phyloP scores from a whole-genome alignment of 768 basidiomycete species.

The Tylopilus balloui region DNA sequence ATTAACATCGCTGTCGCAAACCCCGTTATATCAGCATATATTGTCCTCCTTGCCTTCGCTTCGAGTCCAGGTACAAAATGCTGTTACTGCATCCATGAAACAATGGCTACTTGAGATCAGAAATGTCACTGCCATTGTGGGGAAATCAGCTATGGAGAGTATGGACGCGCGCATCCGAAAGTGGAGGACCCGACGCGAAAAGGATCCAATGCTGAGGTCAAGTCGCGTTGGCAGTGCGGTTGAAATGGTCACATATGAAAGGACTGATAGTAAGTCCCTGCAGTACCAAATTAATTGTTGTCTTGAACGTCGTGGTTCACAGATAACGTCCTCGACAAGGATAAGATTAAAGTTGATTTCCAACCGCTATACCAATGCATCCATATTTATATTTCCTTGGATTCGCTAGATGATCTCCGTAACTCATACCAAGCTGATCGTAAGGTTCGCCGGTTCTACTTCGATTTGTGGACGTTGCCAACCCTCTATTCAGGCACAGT shows the following conservation, averaged over 20 bases:
- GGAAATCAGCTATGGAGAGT: slow-evolving; percentile 79
- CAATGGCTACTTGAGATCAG: slow-evolving; percentile 96
- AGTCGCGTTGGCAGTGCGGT: slow-evolving; percentile 88
- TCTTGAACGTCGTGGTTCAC: slow-evolving; percentile 9
- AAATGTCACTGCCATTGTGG: slow-evolving; percentile 82
- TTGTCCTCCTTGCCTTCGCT: slow-evolving; percentile 88
- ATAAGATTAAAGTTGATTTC: slow-evolving; percentile 86
- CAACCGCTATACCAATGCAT: slow-evolving; percentile 94
- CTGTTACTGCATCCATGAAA: slow-evolving; percentile 92
- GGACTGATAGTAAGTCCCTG: slow-evolving; percentile 77
- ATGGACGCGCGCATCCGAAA: slow-evolving; percentile 81
- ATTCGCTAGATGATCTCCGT: slow-evolving; percentile 86
- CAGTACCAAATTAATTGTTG: not conserved
- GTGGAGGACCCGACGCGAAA: slow-evolving; percentile 82
- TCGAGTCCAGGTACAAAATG: slow-evolving; percentile 83
- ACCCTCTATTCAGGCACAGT: slow-evolving; percentile 72
- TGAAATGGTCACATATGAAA: slow-evolving; percentile 88
- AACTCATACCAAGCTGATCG: slow-evolving; percentile 95
- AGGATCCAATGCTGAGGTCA: slow-evolving; percentile 70
- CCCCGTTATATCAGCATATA: slow-evolving; percentile 89
- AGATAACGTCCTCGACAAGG: slow-evolving; percentile 93
- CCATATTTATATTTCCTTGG: slow-evolving; percentile 90
- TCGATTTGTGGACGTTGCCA: slow-evolving; percentile 7
- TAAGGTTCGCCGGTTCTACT: slow-evolving; percentile 47
- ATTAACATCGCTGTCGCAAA: slow-evolving; percentile 82